Evolutionary conservation across 2,329 filamentous ascomycete genomes (phyloP).

Genomic region (Leptographium lundbergii): DNA sequence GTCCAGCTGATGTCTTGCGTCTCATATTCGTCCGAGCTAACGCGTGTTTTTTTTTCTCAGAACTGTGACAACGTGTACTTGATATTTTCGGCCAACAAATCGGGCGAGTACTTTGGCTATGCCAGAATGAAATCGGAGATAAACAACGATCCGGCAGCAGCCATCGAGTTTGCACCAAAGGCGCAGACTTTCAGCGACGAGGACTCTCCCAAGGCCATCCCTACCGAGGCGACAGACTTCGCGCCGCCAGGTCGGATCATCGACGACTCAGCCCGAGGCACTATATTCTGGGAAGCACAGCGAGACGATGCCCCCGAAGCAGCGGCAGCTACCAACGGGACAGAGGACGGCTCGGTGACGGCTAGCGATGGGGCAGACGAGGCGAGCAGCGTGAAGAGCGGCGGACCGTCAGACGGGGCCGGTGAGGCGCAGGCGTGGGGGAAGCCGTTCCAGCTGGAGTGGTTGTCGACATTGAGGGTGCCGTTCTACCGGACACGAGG

Average conservation of each 20-base stretch:
- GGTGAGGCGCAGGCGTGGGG: slow-evolving; percentile 59
- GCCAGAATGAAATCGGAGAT: slow-evolving; percentile 82
- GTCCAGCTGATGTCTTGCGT: neutral
- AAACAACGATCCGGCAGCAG: slow-evolving; percentile 58
- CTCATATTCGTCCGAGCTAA: neutral
- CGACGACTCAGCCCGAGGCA: slow-evolving; percentile 84
- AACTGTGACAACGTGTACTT: slow-evolving; percentile 73
- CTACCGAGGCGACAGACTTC: slow-evolving; percentile 63
- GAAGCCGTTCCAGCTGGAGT: slow-evolving; percentile 82
- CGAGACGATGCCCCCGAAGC: slow-evolving; percentile 17
- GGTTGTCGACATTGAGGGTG: slow-evolving; percentile 70
- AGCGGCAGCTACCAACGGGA: slow-evolving; percentile 13
- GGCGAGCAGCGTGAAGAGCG: slow-evolving; percentile 23
- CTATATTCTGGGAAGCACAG: slow-evolving; percentile 91
- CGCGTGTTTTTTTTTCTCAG: slow-evolving; percentile 29
- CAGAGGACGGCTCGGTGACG: neutral
- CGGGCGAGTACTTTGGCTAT: slow-evolving; percentile 92
- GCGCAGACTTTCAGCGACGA: slow-evolving; percentile 43
- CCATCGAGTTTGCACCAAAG: slow-evolving; percentile 57
- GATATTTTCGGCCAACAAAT: slow-evolving; percentile 94
- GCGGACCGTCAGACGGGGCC: slow-evolving; percentile 22
- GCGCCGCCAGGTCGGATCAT: slow-evolving; percentile 79
- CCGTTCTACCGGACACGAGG: slow-evolving; percentile 85
- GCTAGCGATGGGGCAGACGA: slow-evolving; percentile 14
- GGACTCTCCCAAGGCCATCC: slow-evolving; percentile 67